Base-by-base conservation (phyloP, 2,329 filamentous ascomycete genomes). In the Biscogniauxia sp. region DNA sequence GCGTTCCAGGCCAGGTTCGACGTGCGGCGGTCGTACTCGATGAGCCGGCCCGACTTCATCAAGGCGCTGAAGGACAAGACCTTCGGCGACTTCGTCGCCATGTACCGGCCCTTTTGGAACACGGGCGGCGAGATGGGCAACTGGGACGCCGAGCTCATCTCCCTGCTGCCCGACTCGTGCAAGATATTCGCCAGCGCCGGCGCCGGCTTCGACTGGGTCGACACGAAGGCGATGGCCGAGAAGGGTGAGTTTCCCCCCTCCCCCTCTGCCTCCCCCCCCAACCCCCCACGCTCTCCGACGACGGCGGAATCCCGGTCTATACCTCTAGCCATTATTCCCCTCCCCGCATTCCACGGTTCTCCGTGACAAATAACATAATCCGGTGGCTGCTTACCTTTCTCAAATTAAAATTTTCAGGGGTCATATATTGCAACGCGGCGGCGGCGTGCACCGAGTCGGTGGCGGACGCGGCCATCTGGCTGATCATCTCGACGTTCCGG, bases 71-170 rank as follows among this genome's bases (percentile, higher is more conserved):
- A 59, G 37, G 51, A 37, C 55, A 59, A 59, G 20, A 59, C 49
- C 20, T 65, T 63, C 45, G 78, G 78, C 1, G 68, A 78, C 61
- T 80, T 80, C 57, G 63, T 68, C 13, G 78, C 76, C 1, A 73
- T 80, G 53, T 84, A 85, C 65, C 77, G 85, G 2, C 85, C 85
- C 0, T 87, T 86, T 70, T 88, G 85, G 84, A 83, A 84, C 60
- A 87, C 85, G 0, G 86, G 86, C 1, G 84, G 84, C 3, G 86
- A 88, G 66, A 88, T 88, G 84, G 85, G 84, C 0, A 80, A 81
- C 20, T 88, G 85, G 84, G 83, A 89, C 66, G 67, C 72, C 11
- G 85, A 88, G 62, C 68, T 88, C 20, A 83, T 88, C 55, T 75
- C 77, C 0, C 69, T 84, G 8, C 69, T 88, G 4, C 85, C 85